phyloP scores from a whole-genome alignment of 768 basidiomycete species.

The Albatrellus ellisii region DNA sequence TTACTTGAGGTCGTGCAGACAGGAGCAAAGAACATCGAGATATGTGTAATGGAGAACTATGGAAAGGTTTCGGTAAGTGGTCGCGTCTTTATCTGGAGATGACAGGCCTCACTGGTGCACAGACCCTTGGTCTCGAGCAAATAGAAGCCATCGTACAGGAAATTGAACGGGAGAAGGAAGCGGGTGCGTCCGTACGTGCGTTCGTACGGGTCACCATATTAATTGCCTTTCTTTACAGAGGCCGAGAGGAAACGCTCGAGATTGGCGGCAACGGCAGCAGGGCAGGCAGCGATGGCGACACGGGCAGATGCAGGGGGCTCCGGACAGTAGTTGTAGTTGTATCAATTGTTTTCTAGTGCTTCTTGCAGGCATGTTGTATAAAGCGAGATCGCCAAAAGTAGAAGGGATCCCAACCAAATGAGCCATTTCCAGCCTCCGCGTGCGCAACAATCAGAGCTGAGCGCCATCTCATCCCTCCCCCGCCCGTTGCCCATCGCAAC shows the following conservation, averaged over 20 bases:
- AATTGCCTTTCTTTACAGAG: constrained; percentile 34
- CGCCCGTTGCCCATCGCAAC: not conserved
- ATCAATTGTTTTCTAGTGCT: too few relatives aligned
- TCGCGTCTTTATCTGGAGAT: not conserved
- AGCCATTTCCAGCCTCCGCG: too few relatives aligned
- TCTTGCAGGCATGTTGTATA: too few relatives aligned
- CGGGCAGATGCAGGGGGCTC: constrained; percentile 29
- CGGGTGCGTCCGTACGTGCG: constrained; percentile 42
- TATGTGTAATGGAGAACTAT: constrained; percentile 94
- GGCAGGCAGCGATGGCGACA: constrained; percentile 76
- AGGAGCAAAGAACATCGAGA: constrained; percentile 99
- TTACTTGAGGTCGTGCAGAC: constrained; percentile 97
- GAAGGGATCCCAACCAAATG: too few relatives aligned
- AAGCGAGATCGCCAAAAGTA: too few relatives aligned
- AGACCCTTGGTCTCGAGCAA: constrained; percentile 80
- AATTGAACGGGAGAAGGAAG: constrained; percentile 97
- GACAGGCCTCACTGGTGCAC: constrained; percentile 1
- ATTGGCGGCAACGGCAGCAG: constrained; percentile 83
- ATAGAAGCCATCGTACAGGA: constrained; percentile 87
- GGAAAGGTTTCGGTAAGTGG: constrained; percentile 77
- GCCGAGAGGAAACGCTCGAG: constrained; percentile 89
- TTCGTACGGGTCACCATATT: not conserved
- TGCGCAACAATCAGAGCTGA: too few relatives aligned
- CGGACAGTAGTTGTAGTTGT: too few relatives aligned
- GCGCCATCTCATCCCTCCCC: too few relatives aligned